A percentile compares a stretch with the other conserved stretches of the same genome.
Evolutionary conservation across 1,284 basidiomycete species (phyloP).

Genomic region (Rugosomyces carneus): DNA sequence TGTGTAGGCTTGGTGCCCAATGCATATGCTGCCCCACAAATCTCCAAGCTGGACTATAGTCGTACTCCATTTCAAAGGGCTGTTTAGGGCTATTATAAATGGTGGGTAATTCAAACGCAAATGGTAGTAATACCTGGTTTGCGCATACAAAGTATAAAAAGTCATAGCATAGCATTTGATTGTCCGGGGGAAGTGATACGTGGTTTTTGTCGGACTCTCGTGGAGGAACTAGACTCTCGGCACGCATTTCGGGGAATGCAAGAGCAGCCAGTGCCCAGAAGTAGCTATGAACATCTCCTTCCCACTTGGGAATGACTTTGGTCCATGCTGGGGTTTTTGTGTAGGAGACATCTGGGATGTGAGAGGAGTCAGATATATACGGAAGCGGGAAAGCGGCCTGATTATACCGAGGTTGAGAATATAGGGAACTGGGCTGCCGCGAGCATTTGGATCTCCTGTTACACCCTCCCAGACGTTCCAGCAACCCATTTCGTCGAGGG

Average conservation of each 20-base stretch:
- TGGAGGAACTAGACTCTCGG: slow-evolving; percentile 27
- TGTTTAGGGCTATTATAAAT: slow-evolving; percentile 10
- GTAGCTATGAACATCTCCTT: slow-evolving; percentile 31
- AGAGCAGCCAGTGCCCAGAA: slow-evolving; percentile 36
- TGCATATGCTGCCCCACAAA: slow-evolving; percentile 41
- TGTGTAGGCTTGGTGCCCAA: slow-evolving; percentile 33
- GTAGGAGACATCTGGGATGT: slow-evolving; percentile 32
- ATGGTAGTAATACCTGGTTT: slow-evolving; percentile 29
- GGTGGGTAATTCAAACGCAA: not conserved
- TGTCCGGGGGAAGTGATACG: slow-evolving; percentile 38
- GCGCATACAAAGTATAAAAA: slow-evolving; percentile 43
- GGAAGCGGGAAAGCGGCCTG: no score
- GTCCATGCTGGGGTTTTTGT: slow-evolving; percentile 33
- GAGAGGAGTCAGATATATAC: not conserved
- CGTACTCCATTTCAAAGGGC: slow-evolving; percentile 36
- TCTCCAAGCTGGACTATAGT: slow-evolving; percentile 45
- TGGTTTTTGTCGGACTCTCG: slow-evolving; percentile 27
- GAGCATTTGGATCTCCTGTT: slow-evolving; percentile 40
- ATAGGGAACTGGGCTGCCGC: slow-evolving; percentile 37
- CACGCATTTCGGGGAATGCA: slow-evolving; percentile 32
- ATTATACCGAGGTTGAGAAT: slow-evolving; percentile 47
- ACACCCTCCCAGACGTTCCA: slow-evolving; percentile 60
- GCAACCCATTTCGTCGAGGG: slow-evolving; percentile 59
- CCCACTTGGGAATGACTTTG: slow-evolving; percentile 33
- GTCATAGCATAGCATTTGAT: slow-evolving; percentile 47